phyloP scores from a whole-genome alignment of 495 filamentous ascomycete genomes.

The Amorphotheca resinae region DNA sequence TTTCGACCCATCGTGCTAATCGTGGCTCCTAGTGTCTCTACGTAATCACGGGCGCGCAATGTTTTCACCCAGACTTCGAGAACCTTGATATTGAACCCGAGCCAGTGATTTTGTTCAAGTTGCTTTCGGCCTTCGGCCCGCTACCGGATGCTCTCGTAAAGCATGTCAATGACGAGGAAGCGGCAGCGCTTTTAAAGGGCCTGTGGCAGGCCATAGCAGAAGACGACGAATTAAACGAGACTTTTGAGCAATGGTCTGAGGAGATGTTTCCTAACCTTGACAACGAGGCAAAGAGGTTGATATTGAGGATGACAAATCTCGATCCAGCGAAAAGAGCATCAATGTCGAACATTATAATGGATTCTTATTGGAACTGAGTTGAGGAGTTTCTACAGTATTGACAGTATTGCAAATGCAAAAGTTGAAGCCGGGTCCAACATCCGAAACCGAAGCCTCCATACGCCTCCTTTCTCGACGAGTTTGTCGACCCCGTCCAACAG shows the following conservation, averaged over 20 bases:
- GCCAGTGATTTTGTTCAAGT: constrained; percentile 7
- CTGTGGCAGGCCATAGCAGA: constrained; percentile 18
- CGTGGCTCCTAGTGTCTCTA: neutral
- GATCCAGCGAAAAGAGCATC: constrained; percentile 23
- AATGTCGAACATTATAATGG: constrained; percentile 8
- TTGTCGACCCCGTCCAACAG: no score
- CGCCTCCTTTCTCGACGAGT: no score
- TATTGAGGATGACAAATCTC: constrained; percentile 24
- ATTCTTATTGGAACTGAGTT: neutral
- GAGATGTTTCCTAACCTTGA: constrained; percentile 6
- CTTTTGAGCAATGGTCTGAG: constrained; percentile 21
- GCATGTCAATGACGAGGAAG: constrained; percentile 21
- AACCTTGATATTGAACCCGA: neutral
- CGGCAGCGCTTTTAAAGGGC: constrained; percentile 18
- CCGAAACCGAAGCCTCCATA: no score
- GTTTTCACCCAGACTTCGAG: neutral
- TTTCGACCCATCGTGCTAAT: neutral
- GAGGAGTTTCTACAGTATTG: neutral
- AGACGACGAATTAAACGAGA: constrained; percentile 16
- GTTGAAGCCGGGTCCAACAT: no score
- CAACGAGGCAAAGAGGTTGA: constrained; percentile 18
- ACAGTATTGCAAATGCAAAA: neutral
- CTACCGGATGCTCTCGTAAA: constrained; percentile 22
- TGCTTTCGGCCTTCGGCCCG: constrained; percentile 23
- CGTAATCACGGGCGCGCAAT: neutral